Percentiles rank a stretch among this genome's conserved stretches.
phyloP scores from a whole-genome alignment of 192 early-diverging fungal genomes.

The Coemansia sp. region DNA sequence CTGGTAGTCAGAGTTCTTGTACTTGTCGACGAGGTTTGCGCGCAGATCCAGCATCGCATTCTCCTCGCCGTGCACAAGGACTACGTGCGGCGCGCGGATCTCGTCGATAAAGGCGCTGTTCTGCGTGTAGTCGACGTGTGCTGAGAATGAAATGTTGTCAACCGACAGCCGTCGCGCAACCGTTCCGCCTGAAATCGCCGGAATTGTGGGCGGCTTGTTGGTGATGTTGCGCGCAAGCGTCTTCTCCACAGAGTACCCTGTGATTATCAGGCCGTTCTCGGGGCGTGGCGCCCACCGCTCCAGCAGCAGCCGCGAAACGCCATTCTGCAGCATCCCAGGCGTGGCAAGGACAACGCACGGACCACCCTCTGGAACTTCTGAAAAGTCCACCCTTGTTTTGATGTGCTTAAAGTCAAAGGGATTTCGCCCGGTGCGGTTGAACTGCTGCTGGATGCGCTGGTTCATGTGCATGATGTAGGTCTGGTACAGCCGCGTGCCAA shows the following conservation, averaged over 20 bases:
- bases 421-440: constrained; percentile 72
- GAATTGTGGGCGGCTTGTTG: constrained; percentile 85
- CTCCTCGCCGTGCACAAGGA: constrained; percentile 95
- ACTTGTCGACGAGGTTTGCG: constrained; percentile 83
- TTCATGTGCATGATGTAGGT: constrained; percentile 99
- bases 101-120: constrained; percentile 97
- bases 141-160: constrained; percentile 96
- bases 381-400: constrained; percentile 82
- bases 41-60: constrained; percentile 92
- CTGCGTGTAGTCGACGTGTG: constrained; percentile 96
- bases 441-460: constrained; percentile 86
- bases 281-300: constrained; percentile 94
- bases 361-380: constrained; percentile 90
- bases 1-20: constrained; percentile 69
- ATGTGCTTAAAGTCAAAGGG: constrained; percentile 98
- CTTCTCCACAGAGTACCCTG: constrained; percentile 97
- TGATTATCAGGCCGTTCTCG: constrained; percentile 91
- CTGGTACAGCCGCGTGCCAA: constrained; percentile 96
- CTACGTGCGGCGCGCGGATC: constrained; percentile 86
- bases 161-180: constrained; percentile 84
- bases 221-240: constrained; percentile 85
- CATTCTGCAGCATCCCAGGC: constrained; percentile 98
- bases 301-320: constrained; percentile 91
- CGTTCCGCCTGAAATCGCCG: constrained; percentile 75
- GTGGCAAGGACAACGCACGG: constrained; percentile 99